These are phyloP conservation scores for Helotiales sp. DNA, from an alignment of 2,329 filamentous ascomycete genomes.

Conservation along the genomic window DNA sequence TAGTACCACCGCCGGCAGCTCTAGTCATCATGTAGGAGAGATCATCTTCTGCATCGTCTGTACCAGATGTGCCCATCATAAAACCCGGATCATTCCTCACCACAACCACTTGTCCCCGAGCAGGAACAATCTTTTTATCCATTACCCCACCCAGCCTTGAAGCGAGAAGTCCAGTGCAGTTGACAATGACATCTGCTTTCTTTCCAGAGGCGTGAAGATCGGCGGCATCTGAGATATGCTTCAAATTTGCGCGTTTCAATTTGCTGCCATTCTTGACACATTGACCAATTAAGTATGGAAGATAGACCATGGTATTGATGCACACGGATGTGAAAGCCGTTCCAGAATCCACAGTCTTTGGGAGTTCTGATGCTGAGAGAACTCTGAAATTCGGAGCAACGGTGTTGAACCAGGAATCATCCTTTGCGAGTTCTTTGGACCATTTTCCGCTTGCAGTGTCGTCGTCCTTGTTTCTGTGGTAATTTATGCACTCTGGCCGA, in stretches of 20 bases:
- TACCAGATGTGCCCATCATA: constrained; percentile 67
- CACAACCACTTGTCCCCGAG: constrained; percentile 76
- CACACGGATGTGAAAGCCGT: constrained; percentile 82
- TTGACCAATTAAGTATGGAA: constrained; percentile 81
- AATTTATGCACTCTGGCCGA: not conserved
- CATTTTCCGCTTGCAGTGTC: constrained; percentile 4
- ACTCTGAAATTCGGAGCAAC: constrained; percentile 73
- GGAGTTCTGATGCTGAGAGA: constrained; percentile 61
- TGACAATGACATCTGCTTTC: constrained; percentile 73
- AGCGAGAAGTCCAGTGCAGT: constrained; percentile 82
- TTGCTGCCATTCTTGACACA: constrained; percentile 74
- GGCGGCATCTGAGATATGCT: constrained; percentile 73
- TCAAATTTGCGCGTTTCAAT: constrained; percentile 64
- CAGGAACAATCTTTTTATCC: constrained; percentile 75
- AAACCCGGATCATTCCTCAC: constrained; percentile 67
- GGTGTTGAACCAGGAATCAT: constrained; percentile 66
- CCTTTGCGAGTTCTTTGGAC: constrained; percentile 1
- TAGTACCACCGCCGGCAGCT: constrained; percentile 67
- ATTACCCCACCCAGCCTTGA: constrained; percentile 79
- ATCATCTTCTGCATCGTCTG: constrained; percentile 68
- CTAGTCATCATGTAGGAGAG: constrained; percentile 71
- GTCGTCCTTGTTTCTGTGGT: constrained; percentile 6
- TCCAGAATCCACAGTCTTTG: constrained; percentile 69
- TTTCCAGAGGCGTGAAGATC: constrained; percentile 60
- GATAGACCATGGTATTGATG: constrained; percentile 86